These are phyloP conservation scores for Pseudozyma thailandica DNA, from an alignment of 1,284 basidiomycete species.

Conservation along the genomic window DNA sequence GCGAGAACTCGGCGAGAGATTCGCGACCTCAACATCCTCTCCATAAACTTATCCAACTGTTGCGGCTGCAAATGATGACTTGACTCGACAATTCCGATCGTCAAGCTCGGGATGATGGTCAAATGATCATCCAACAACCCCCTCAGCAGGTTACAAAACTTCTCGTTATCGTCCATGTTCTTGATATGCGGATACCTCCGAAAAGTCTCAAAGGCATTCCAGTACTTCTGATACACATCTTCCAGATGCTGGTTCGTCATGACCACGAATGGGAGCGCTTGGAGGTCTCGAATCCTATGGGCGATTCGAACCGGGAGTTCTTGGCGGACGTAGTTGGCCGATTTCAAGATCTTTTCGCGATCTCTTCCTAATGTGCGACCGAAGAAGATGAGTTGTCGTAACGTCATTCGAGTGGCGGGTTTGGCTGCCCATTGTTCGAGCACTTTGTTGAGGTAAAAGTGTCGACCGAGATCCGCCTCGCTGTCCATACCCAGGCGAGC, in stretches of 20 bases:
- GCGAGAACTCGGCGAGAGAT: conserved; percentile 88
- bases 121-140: conserved; percentile 78
- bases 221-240: conserved; percentile 78
- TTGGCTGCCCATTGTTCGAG: conserved; percentile 83
- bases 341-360: conserved; percentile 67
- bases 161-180: conserved; percentile 79
- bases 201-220: conserved; percentile 71
- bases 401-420: conserved; percentile 78
- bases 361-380: conserved; percentile 53
- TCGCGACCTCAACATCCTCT: conserved; percentile 86
- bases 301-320: conserved; percentile 88
- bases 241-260: conserved; percentile 86
- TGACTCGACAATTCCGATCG: conserved; percentile 67
- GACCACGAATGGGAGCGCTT: conserved; percentile 85
- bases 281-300: conserved; percentile 85
- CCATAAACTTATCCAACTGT: conserved; percentile 85
- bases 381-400: conserved; percentile 79
- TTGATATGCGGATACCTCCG: conserved; percentile 80
- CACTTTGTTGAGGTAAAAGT: conserved; percentile 87
- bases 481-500: conserved; percentile 31
- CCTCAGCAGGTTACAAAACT: conserved; percentile 79
- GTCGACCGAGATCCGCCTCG: conserved; percentile 66
- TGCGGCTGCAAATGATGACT: conserved; percentile 82
- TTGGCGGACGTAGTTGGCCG: conserved; percentile 87
- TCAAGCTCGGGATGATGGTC: conserved; percentile 54